Conservation (phyloP, 2,329 filamentous ascomycete species). For the Fusarium tanahbumbuense region DNA sequence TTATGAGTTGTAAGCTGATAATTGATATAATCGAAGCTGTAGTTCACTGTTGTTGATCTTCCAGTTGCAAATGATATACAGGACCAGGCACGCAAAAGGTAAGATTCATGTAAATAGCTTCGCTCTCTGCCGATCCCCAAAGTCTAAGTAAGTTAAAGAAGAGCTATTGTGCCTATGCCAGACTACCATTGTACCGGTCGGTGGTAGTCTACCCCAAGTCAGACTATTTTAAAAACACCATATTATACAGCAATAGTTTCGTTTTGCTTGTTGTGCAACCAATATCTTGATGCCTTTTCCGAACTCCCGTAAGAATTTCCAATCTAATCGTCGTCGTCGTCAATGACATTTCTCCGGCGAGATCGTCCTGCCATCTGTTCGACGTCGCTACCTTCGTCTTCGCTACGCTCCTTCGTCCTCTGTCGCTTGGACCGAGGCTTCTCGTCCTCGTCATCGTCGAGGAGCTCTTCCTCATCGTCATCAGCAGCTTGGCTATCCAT, state of each 20-base stretch:
- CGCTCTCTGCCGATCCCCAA: slow-evolving; percentile 1
- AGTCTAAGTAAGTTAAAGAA: slow-evolving; percentile 14
- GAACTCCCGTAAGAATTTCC: neutral
- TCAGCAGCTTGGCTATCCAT: slow-evolving; percentile 71
- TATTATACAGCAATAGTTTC: slow-evolving; percentile 32
- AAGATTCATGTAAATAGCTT: neutral
- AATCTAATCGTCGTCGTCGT: slow-evolving; percentile 68
- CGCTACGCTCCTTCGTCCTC: slow-evolving; percentile 59
- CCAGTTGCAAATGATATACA: neutral
- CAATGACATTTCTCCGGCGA: slow-evolving; percentile 67
- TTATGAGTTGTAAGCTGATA: neutral
- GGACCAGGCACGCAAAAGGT: neutral
- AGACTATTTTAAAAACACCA: slow-evolving; percentile 15
- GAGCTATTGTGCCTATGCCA: neutral
- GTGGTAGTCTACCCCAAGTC: slow-evolving; percentile 1
- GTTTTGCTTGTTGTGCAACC: slow-evolving; percentile 7
- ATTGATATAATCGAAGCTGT: neutral
- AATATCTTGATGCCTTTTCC: slow-evolving; percentile 1
- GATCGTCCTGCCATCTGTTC: slow-evolving; percentile 61
- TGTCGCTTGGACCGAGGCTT: slow-evolving; percentile 61
- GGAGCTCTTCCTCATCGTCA: slow-evolving; percentile 69
- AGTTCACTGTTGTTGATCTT: neutral
- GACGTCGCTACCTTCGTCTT: slow-evolving; percentile 64
- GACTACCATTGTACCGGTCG: neutral
- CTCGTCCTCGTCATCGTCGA: slow-evolving; percentile 66